Conservation (phyloP, 768 basidiomycete species). For the Leccinum subgranulosum region DNA sequence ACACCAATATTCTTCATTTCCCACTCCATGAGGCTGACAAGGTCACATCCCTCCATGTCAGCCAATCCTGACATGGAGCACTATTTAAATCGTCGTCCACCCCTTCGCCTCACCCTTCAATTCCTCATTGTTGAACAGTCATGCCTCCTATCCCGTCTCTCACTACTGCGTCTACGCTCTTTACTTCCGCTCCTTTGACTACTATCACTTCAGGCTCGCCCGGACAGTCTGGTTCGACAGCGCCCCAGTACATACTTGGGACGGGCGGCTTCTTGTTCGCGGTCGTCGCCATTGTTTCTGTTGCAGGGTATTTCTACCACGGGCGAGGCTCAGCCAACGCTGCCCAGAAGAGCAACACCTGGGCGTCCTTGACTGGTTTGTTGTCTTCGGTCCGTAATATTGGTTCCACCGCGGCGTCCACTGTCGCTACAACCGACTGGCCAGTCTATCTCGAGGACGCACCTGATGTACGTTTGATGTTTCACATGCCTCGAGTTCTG, state of each 20-base stretch:
- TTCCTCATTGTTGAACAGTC: constrained; percentile 1
- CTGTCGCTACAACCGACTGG: neutral
- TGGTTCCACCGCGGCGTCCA: neutral
- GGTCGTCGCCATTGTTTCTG: constrained; percentile 9
- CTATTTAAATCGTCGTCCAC: constrained; percentile 2
- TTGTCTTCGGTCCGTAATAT: constrained; percentile 9
- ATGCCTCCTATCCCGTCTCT: constrained; percentile 19
- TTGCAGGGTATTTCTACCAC: constrained; percentile 15
- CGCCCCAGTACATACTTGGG: constrained; percentile 1
- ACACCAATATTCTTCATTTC: neutral
- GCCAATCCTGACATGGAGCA: constrained; percentile 1
- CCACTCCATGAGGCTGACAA: constrained; percentile 10
- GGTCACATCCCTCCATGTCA: neutral
- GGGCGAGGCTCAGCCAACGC: neutral
- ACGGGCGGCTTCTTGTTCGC: constrained; percentile 19
- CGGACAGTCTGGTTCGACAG: neutral
- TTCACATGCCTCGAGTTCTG: neutral
- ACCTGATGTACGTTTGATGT: constrained; percentile 3
- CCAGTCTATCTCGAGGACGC: constrained; percentile 9
- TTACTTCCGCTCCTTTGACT: constrained; percentile 1
- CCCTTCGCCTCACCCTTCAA: neutral
- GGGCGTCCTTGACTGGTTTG: constrained; percentile 5
- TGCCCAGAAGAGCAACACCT: neutral
- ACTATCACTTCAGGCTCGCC: neutral
- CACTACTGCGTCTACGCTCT: constrained; percentile 4